A percentile compares a stretch with the other conserved stretches of the same genome.
These are phyloP conservation scores for Penicillium pulvis DNA, from an alignment of 495 filamentous ascomycete species.

Conservation along the genomic window DNA sequence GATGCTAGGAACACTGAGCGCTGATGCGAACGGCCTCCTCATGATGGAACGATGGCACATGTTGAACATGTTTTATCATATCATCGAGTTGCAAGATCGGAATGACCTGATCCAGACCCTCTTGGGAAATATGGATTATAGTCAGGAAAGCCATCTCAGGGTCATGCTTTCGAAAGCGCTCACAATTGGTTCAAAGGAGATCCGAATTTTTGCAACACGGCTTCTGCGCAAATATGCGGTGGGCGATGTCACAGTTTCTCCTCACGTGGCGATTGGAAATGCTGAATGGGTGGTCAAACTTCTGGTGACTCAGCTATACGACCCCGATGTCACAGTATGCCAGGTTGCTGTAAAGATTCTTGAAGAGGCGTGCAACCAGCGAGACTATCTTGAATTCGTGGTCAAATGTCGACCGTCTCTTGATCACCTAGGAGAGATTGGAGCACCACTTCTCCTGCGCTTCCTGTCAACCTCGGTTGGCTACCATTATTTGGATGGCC, in stretches of 20 bases:
- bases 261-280: slow-evolving; percentile 41
- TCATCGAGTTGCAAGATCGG: slow-evolving; percentile 85
- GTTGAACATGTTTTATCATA: slow-evolving; percentile 99
- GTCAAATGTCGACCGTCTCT: slow-evolving; percentile 95
- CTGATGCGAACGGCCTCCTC: slow-evolving; percentile 74
- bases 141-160: slow-evolving; percentile 81
- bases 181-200: slow-evolving; percentile 87
- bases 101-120: slow-evolving; percentile 88
- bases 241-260: slow-evolving; percentile 34
- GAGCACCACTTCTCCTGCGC: slow-evolving; percentile 86
- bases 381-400: slow-evolving; percentile 86
- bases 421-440: slow-evolving; percentile 96
- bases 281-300: slow-evolving; percentile 95
- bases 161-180: slow-evolving; percentile 92
- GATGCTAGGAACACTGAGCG: slow-evolving; percentile 83
- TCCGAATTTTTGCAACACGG: slow-evolving; percentile 83
- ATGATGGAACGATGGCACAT: slow-evolving; percentile 97
- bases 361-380: slow-evolving; percentile 94
- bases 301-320: slow-evolving; percentile 95
- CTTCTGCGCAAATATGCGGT: slow-evolving; percentile 80
- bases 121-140: slow-evolving; percentile 89
- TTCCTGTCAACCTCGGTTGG: slow-evolving; percentile 95
- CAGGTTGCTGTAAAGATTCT: slow-evolving; percentile 94
- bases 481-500: slow-evolving; percentile 93
- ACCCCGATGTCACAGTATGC: slow-evolving; percentile 94